Conservation (phyloP, 805 yeast genomes). For the Candida awuae region DNA sequence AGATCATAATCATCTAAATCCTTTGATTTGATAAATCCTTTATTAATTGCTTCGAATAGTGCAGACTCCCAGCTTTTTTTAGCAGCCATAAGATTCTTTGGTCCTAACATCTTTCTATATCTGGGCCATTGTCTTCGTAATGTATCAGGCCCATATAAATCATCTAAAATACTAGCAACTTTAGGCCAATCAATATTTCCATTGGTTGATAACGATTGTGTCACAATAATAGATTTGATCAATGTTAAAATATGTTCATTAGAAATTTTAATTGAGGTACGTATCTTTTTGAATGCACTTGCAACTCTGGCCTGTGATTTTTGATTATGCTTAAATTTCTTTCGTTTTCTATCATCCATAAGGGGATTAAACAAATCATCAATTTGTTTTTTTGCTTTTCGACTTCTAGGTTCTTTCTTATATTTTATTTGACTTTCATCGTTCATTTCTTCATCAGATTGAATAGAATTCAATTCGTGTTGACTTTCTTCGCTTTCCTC, state of each 20-base stretch:
- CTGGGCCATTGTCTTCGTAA: constrained; percentile 64
- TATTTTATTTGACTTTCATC: background rate
- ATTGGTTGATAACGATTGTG: constrained; percentile 47
- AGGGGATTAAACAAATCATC: constrained; percentile 24
- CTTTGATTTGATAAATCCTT: constrained; percentile 40
- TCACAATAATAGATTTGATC: constrained; percentile 58
- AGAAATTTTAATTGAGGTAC: constrained; percentile 20
- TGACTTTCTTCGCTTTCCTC: background rate
- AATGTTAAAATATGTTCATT: constrained; percentile 44
- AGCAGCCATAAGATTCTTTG: constrained; percentile 45
- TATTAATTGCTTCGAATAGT: constrained; percentile 49
- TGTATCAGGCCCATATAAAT: constrained; percentile 32
- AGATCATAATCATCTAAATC: constrained; percentile 48
- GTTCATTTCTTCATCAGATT: no score
- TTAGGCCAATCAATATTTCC: constrained; percentile 58
- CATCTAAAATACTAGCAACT: constrained; percentile 44
- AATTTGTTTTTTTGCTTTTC: constrained; percentile 6
- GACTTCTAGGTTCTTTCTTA: constrained; percentile 2
- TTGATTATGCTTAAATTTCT: constrained; percentile 16
- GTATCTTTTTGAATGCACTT: constrained; percentile 16
- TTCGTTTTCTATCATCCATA: constrained; percentile 26
- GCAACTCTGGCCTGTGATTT: constrained; percentile 14
- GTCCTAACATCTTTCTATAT: constrained; percentile 51
- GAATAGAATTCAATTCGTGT: no score
- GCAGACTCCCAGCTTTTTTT: constrained; percentile 59